Evolutionary conservation across 768 basidiomycete species (phyloP).

Genomic region (Lactifluus echinatus): DNA sequence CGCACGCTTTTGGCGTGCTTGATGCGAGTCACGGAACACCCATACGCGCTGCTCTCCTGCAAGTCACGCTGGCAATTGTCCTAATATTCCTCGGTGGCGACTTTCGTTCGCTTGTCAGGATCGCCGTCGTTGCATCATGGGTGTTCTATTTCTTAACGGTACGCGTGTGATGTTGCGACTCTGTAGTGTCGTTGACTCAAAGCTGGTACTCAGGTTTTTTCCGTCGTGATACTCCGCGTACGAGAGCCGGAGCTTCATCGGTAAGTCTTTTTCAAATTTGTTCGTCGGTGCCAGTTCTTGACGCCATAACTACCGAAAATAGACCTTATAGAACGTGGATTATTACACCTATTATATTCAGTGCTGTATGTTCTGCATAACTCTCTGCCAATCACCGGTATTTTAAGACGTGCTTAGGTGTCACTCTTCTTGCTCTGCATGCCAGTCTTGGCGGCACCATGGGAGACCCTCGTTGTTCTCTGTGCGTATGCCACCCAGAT

Average conservation of each 20-base stretch:
- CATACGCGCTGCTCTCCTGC: neutral
- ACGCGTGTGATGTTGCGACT: neutral
- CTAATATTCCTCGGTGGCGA: slow-evolving; percentile 2
- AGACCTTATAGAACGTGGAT: slow-evolving; percentile 12
- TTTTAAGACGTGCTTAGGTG: neutral
- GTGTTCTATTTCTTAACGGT: slow-evolving; percentile 8
- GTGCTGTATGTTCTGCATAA: neutral
- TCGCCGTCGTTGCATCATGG: slow-evolving; percentile 4
- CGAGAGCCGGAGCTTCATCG: slow-evolving; percentile 2
- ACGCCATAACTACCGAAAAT: neutral
- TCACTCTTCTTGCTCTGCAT: slow-evolving; percentile 6
- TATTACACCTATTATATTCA: slow-evolving; percentile 3
- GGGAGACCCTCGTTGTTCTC: neutral
- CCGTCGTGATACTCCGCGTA: slow-evolving; percentile 4
- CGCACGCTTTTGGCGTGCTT: neutral
- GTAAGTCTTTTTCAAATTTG: neutral
- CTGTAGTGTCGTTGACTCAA: neutral
- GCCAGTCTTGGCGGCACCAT: neutral
- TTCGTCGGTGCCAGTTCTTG: neutral
- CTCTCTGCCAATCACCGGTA: too few relatives aligned
- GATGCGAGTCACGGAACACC: neutral
- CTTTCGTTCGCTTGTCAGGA: slow-evolving; percentile 2
- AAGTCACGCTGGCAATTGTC: neutral
- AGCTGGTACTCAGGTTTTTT: neutral
- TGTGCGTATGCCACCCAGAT: neutral